Evolutionary conservation across 257 asterid species (phyloP).

Genomic region (Primulina huaijiensis): DNA sequence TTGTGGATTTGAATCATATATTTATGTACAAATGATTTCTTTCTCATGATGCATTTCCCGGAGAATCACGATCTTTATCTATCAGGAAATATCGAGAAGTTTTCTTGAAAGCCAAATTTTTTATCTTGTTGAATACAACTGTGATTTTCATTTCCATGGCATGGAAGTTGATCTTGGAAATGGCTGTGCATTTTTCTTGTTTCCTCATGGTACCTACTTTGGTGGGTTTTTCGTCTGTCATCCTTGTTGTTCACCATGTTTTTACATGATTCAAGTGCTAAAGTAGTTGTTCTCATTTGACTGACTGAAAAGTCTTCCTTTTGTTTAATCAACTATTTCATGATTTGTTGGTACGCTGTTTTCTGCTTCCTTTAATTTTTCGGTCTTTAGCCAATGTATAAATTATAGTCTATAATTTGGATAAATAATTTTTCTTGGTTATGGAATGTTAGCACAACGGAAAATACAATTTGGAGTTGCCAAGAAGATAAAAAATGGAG

Average conservation of each 20-base stretch:
- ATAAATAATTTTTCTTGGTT: conserved; percentile 21
- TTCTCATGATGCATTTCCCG: neutral
- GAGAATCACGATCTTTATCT: neutral
- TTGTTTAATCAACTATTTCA: neutral
- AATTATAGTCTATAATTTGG: conserved; percentile 22
- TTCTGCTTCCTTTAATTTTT: conserved; percentile 1
- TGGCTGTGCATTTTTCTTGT: neutral
- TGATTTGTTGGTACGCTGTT: neutral
- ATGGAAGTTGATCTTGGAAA: neutral
- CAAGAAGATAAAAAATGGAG: conserved; percentile 92
- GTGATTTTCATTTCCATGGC: neutral
- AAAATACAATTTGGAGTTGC: conserved; percentile 79
- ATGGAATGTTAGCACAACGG: conserved; percentile 57
- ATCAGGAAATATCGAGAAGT: neutral
- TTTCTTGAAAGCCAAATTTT: neutral
- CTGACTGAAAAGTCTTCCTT: too few species aligned
- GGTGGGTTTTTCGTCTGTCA: neutral
- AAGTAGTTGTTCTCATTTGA: neutral
- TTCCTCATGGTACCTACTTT: neutral
- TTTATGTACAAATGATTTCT: neutral
- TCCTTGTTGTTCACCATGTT: neutral
- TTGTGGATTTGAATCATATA: neutral
- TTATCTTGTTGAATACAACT: neutral
- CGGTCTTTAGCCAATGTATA: neutral
- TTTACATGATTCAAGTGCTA: neutral